Evolutionary conservation across 306 rosid species (phyloP).

Genomic region (Alnus glutinosa): DNA sequence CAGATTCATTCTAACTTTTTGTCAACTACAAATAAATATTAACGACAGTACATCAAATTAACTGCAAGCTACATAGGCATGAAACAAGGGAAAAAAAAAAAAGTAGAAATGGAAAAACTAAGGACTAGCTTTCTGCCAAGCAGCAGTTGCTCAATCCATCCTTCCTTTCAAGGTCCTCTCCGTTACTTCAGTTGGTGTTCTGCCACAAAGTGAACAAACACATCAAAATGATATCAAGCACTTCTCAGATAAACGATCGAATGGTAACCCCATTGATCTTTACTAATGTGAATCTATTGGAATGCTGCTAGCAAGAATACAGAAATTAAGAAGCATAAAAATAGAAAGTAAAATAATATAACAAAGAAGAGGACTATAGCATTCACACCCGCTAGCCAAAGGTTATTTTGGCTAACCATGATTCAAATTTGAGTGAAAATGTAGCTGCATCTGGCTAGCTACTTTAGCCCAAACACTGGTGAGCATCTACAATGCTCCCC

Average conservation of each 20-base stretch:
- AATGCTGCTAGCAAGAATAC: neutral
- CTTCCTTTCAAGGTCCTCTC: conserved; percentile 96
- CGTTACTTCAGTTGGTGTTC: conserved; percentile 88
- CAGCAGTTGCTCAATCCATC: conserved; percentile 62
- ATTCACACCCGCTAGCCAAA: too few relatives aligned
- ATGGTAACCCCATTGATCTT: neutral
- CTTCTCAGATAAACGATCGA: neutral
- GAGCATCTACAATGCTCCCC: too few relatives aligned
- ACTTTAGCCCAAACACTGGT: too few relatives aligned
- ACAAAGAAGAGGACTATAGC: too few relatives aligned
- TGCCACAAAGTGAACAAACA: conserved; percentile 40
- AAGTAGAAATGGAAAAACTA: neutral
- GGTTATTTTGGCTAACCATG: too few relatives aligned
- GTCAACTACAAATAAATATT: too few relatives aligned
- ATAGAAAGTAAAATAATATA: neutral
- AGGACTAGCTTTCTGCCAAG: neutral
- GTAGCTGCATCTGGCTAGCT: too few relatives aligned
- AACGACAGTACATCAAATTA: neutral
- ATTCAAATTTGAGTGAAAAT: too few relatives aligned
- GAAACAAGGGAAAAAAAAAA: neutral
- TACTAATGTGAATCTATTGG: neutral
- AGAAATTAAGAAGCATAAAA: neutral
- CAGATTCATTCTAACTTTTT: neutral
- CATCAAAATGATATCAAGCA: conserved; percentile 11
- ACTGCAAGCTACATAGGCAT: conserved; percentile 13